Conservation (phyloP, 164 flowering plant species). For the Litsea cubeba region DNA sequence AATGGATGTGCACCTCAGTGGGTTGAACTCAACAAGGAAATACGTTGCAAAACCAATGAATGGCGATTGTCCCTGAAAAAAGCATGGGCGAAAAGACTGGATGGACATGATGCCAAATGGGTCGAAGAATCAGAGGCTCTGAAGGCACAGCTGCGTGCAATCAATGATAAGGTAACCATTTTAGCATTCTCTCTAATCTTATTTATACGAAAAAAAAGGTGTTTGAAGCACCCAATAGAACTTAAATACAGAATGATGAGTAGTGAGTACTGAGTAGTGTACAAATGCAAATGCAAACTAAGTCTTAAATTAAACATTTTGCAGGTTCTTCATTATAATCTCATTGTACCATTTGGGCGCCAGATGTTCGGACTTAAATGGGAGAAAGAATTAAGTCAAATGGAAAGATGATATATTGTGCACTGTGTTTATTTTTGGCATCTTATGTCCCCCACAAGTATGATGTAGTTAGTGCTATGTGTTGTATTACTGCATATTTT, state of each 20-base stretch:
- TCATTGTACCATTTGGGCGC: constrained; percentile 91
- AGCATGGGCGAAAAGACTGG: constrained; percentile 42
- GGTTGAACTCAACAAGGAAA: constrained; percentile 93
- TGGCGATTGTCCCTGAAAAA: constrained; percentile 67
- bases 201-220: background rate
- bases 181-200: background rate
- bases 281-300: background rate
- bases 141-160: constrained; percentile 48
- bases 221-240: background rate
- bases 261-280: too few species aligned
- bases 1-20: constrained; percentile 92
- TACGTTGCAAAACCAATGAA: constrained; percentile 39
- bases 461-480: too few species aligned
- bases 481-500: too few species aligned
- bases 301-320: constrained; percentile 7
- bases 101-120: constrained; percentile 52
- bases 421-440: too few species aligned
- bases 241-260: background rate
- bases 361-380: constrained; percentile 88
- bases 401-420: constrained; percentile 23
- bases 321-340: constrained; percentile 86
- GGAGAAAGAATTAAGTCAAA: constrained; percentile 75
- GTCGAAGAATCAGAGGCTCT: constrained; percentile 44
- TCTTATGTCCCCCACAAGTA: too few species aligned
- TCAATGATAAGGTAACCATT: constrained; percentile 63